Conservation (phyloP, 805 yeast species). For the Nakazawaea anatomiae region DNA sequence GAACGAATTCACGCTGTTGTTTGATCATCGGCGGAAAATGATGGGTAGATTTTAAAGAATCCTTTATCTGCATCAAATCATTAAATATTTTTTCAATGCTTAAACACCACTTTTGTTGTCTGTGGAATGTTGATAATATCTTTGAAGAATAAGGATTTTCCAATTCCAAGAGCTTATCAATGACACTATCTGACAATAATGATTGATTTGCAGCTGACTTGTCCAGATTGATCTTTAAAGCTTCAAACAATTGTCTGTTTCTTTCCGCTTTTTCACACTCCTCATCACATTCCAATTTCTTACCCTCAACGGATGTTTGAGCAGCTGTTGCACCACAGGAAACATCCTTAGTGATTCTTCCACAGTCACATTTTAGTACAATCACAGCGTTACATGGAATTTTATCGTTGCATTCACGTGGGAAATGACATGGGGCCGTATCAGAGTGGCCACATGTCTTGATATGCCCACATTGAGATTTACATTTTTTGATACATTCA, state of each 20-base stretch:
- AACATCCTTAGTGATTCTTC: slow-evolving; percentile 39
- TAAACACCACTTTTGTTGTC: slow-evolving; percentile 65
- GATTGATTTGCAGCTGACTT: slow-evolving; percentile 1
- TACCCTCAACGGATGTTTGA: slow-evolving; percentile 27
- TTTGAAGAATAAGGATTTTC: slow-evolving; percentile 39
- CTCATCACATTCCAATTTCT: slow-evolving; percentile 56
- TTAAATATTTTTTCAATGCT: slow-evolving; percentile 51
- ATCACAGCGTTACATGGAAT: slow-evolving; percentile 48
- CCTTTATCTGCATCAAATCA: slow-evolving; percentile 38
- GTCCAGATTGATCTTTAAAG: slow-evolving; percentile 39
- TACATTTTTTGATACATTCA: slow-evolving; percentile 57
- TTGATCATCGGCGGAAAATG: slow-evolving; percentile 72
- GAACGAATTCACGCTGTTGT: slow-evolving; percentile 67
- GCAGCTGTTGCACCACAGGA: slow-evolving; percentile 51
- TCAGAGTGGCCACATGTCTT: slow-evolving; percentile 70
- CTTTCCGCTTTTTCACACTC: slow-evolving; percentile 59
- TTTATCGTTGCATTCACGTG: slow-evolving; percentile 44
- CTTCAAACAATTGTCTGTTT: slow-evolving; percentile 55
- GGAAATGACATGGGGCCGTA: slow-evolving; percentile 57
- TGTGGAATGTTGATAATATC: slow-evolving; percentile 39
- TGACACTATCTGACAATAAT: slow-evolving; percentile 13
- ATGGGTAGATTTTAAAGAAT: slow-evolving; percentile 29
- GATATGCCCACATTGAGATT: slow-evolving; percentile 47
- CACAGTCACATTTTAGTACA: slow-evolving; percentile 57
- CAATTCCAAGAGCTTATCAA: slow-evolving; percentile 18